Conservation (phyloP, 495 filamentous ascomycete genomes). For the Daldinia loculata region DNA sequence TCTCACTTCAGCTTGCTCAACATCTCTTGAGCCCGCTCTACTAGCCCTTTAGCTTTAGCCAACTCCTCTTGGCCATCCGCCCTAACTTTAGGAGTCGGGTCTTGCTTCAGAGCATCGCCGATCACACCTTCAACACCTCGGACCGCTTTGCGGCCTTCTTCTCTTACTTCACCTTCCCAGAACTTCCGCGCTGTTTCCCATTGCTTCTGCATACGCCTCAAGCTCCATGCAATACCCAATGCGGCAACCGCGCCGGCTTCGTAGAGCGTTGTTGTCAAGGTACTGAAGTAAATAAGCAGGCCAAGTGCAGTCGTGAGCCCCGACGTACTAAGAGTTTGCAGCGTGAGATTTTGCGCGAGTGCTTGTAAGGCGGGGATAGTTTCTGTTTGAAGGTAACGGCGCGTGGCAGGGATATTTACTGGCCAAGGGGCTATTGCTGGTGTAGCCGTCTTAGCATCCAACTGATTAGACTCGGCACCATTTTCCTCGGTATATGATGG, state of each 20-base stretch:
- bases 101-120: constrained; percentile 61
- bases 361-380: constrained; percentile 81
- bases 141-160: constrained; percentile 79
- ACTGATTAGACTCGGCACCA: background rate
- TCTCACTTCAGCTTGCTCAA: constrained; percentile 47
- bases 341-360: constrained; percentile 76
- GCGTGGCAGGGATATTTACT: constrained; percentile 63
- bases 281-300: constrained; percentile 72
- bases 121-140: constrained; percentile 73
- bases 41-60: constrained; percentile 62
- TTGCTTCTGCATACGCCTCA: constrained; percentile 76
- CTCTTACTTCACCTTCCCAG: constrained; percentile 81
- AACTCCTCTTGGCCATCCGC: constrained; percentile 54
- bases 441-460: constrained; percentile 7
- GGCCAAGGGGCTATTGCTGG: constrained; percentile 48
- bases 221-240: constrained; percentile 53
- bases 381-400: constrained; percentile 65
- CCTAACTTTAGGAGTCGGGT: constrained; percentile 46
- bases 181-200: constrained; percentile 76
- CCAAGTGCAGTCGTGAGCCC: constrained; percentile 70
- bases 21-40: constrained; percentile 59
- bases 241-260: constrained; percentile 83
- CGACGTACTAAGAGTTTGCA: constrained; percentile 75
- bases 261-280: constrained; percentile 63
- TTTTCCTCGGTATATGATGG: constrained; percentile 15